Percentiles rank a stretch among this genome's conserved stretches.
Conservation (phyloP, 2,329 filamentous ascomycete species). For the Trichoderma sp. region DNA sequence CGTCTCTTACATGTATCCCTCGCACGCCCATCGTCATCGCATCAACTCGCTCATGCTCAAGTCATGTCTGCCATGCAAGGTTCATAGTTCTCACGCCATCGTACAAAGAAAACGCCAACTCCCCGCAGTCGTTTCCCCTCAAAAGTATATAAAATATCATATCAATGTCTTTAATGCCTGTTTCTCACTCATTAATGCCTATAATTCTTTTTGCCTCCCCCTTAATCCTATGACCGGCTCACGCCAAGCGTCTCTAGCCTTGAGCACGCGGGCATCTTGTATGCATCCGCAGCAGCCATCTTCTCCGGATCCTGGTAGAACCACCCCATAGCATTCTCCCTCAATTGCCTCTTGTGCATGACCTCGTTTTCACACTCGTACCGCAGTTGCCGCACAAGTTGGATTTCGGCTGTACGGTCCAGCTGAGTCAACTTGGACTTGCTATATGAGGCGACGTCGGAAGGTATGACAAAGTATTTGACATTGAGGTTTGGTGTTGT, state of each 20-base stretch:
- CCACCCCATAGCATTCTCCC: constrained; percentile 83
- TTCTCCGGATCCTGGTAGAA: constrained; percentile 80
- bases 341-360: constrained; percentile 62
- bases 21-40: not conserved
- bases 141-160: constrained; percentile 12
- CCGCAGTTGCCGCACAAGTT: constrained; percentile 67
- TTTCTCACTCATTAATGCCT: constrained; percentile 4
- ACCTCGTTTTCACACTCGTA: constrained; percentile 75
- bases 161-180: constrained; percentile 16
- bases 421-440: constrained; percentile 70
- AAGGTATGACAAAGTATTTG: constrained; percentile 82
- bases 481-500: constrained; percentile 70
- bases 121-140: constrained; percentile 11
- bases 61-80: constrained; percentile 10
- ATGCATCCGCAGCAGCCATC: constrained; percentile 67
- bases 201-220: not conserved
- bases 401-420: constrained; percentile 74
- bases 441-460: constrained; percentile 71
- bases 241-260: constrained; percentile 48
- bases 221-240: constrained; percentile 26
- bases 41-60: constrained; percentile 17
- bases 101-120: constrained; percentile 22
- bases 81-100: constrained; percentile 13
- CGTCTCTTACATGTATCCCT: constrained; percentile 9
- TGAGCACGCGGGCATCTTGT: constrained; percentile 55